Conservation (phyloP, 345 rosid species). For the Aurinia saxatilis region DNA sequence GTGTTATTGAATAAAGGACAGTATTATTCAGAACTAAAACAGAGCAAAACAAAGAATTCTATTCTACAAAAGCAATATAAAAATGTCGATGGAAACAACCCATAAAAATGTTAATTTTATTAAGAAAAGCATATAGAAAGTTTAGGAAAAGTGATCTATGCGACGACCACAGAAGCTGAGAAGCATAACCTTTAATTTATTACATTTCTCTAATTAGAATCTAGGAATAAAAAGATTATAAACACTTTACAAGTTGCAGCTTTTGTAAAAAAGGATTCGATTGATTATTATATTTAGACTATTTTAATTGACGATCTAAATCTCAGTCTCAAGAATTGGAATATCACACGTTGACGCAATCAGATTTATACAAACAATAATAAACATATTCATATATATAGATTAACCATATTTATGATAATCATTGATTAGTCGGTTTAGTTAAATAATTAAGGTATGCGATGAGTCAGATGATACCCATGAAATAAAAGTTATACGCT, state of each 20-base stretch:
- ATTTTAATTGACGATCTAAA: constrained; percentile 16
- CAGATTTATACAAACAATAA: background rate
- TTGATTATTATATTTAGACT: background rate
- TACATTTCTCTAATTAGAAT: background rate
- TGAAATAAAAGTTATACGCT: constrained; percentile 15
- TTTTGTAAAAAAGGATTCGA: constrained; percentile 20
- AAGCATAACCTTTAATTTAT: constrained; percentile 14
- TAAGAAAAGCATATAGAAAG: constrained; percentile 16
- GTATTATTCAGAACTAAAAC: too few relatives aligned
- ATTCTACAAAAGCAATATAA: background rate
- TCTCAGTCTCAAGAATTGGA: background rate
- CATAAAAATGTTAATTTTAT: background rate
- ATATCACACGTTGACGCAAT: constrained; percentile 13
- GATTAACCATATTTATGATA: background rate
- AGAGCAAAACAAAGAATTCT: too few relatives aligned
- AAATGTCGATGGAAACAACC: background rate
- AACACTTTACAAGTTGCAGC: constrained; percentile 32
- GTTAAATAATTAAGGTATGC: background rate
- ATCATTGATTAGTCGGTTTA: background rate
- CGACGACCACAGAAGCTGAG: constrained; percentile 26
- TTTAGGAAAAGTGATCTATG: constrained; percentile 20
- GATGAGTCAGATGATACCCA: constrained; percentile 30
- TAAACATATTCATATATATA: background rate
- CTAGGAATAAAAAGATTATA: background rate
- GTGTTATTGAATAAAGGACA: too few relatives aligned